Conservation (phyloP, 176 grass and related monocot genomes). For the Tillandsia fasciculata region DNA sequence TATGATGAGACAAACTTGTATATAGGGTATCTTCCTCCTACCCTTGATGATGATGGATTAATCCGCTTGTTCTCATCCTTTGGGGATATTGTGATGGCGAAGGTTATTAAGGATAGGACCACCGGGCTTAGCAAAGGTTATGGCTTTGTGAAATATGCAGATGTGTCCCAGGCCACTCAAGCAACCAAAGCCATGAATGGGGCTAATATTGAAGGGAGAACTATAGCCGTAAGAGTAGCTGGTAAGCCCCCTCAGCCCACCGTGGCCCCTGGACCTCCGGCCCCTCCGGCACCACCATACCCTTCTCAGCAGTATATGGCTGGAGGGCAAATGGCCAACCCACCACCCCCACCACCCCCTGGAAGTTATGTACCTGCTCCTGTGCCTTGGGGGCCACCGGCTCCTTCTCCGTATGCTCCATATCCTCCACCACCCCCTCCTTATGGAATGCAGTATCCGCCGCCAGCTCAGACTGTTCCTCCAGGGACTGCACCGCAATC, state of each 20-base stretch:
- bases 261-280: constrained; percentile 27
- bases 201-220: constrained; percentile 71
- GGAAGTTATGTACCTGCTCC: constrained; percentile 52
- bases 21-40: constrained; percentile 76
- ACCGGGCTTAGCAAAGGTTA: constrained; percentile 86
- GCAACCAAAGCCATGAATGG: constrained; percentile 80
- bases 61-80: constrained; percentile 67
- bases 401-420: constrained; percentile 50
- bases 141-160: constrained; percentile 85
- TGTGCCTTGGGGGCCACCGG: constrained; percentile 55
- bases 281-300: constrained; percentile 17
- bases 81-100: constrained; percentile 90
- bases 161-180: constrained; percentile 83
- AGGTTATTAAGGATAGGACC: constrained; percentile 87
- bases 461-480: constrained; percentile 47
- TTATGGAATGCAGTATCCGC: constrained; percentile 51
- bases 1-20: constrained; percentile 92
- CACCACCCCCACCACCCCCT: constrained; percentile 54
- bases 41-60: constrained; percentile 70
- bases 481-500: constrained; percentile 40
- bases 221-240: constrained; percentile 78
- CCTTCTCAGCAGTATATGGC: constrained; percentile 65
- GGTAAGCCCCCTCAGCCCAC: constrained; percentile 56
- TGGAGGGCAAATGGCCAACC: constrained; percentile 15
- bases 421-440: constrained; percentile 58